These are phyloP conservation scores for Salix dunnii DNA, from an alignment of 345 rosid genomes.

Conservation along the genomic window DNA sequence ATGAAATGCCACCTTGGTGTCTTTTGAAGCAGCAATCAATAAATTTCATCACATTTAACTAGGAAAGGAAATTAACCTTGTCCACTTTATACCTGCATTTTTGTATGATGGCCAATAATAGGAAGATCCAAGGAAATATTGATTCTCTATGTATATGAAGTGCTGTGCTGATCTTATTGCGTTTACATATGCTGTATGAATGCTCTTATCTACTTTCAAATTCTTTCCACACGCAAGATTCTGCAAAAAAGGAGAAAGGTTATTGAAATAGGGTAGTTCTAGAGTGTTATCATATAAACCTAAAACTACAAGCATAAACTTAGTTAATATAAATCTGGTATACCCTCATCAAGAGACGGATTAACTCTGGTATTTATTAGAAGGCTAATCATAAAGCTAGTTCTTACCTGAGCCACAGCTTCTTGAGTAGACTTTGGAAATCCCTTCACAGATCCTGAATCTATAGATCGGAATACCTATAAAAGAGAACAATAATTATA, in stretches of 20 bases:
- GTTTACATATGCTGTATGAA: slow-evolving; percentile 60
- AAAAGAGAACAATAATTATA: slow-evolving; percentile 3
- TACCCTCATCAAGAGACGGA: not conserved
- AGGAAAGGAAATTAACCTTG: not conserved
- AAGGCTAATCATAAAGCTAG: not conserved
- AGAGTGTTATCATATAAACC: not conserved
- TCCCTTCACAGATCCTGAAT: slow-evolving; percentile 71
- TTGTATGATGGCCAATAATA: slow-evolving; percentile 64
- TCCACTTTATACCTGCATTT: slow-evolving; percentile 50
- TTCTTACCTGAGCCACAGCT: slow-evolving; percentile 51
- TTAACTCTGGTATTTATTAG: not conserved
- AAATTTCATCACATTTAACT: not conserved
- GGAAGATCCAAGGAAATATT: slow-evolving; percentile 68
- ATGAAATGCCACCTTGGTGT: not conserved
- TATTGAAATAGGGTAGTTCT: not conserved
- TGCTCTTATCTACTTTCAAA: slow-evolving; percentile 63
- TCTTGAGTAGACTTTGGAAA: slow-evolving; percentile 51
- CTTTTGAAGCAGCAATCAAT: not conserved
- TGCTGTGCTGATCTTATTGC: slow-evolving; percentile 77
- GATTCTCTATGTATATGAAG: slow-evolving; percentile 68
- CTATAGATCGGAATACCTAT: slow-evolving; percentile 68
- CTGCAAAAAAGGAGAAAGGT: slow-evolving; percentile 28
- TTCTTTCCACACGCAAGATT: slow-evolving; percentile 59
- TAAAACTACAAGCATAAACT: not conserved
- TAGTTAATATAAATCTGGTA: not conserved